A percentile compares a stretch with the other conserved stretches of the same genome.
Conservation (phyloP, 1,139 yeast species). For the Suhomyces terraborum region DNA sequence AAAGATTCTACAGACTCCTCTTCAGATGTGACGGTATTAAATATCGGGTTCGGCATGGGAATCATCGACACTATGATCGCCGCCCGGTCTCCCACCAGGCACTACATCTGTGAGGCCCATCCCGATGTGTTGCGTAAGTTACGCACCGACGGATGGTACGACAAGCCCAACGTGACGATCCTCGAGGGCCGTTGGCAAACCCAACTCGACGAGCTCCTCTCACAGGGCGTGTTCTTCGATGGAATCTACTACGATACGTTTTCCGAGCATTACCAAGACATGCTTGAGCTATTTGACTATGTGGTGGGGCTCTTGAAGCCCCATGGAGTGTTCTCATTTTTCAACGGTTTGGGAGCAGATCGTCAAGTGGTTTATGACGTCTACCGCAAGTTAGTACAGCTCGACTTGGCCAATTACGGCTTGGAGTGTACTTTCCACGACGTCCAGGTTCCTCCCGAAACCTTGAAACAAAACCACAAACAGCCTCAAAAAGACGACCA, state of each 20-base stretch:
- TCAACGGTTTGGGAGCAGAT: constrained; percentile 97
- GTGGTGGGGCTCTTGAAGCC: constrained; percentile 83
- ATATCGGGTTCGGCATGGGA: constrained; percentile 97
- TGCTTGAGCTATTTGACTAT: constrained; percentile 80
- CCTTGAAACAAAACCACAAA: constrained; percentile 24
- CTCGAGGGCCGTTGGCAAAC: constrained; percentile 94
- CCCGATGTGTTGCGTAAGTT: constrained; percentile 81
- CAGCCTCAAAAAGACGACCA: too few relatives aligned
- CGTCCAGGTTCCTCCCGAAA: constrained; percentile 42
- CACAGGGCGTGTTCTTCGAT: constrained; percentile 73
- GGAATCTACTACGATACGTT: constrained; percentile 95
- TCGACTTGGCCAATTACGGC: constrained; percentile 82
- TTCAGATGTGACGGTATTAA: constrained; percentile 57
- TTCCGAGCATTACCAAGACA: constrained; percentile 82
- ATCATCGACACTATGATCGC: constrained; percentile 83
- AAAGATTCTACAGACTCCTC: too few relatives aligned
- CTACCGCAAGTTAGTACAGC: constrained; percentile 75
- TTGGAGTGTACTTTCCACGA: constrained; percentile 56
- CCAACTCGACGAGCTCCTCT: constrained; percentile 62
- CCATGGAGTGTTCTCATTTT: constrained; percentile 80
- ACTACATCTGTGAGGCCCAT: constrained; percentile 92
- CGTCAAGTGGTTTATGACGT: constrained; percentile 87
- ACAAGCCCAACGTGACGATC: constrained; percentile 67
- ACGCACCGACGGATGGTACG: constrained; percentile 81
- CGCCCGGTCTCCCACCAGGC: constrained; percentile 58